Base-by-base conservation (phyloP, 306 rosid species). In the Pachyrhizus erosus region DNA sequence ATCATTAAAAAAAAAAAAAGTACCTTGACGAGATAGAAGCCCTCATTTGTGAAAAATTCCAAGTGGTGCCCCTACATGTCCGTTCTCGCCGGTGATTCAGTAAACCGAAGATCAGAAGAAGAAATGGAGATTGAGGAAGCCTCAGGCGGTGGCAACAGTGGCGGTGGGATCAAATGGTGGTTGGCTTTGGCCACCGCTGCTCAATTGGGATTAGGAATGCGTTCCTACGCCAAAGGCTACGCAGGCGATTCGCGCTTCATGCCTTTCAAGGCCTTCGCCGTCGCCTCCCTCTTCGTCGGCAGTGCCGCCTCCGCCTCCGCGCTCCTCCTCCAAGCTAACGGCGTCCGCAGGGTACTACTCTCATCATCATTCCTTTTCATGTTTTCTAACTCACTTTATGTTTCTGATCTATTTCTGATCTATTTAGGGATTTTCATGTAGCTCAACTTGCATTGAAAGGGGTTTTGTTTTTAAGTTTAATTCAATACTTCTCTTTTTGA, bases 271-370 rank as follows among this genome's bases (percentile, higher is more conserved):
- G 98, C 99, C 77, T 93, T 89, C 75, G 86, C 84, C 62, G 93
- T 95, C 62, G 99, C 98, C 18, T 93, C 99, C 64, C 98, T 95
- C 85, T 87, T 91, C 84, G 86, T 95, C 64, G 90, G 97, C 29
- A 84, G 87, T 34, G 80, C 86, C 20, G 93, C 98, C 86, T 88
- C 97, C 21, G 89, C 97, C 40, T 69, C 92, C 85, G 5, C 88
- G 9, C 80, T 92, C 11, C 68, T 77, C 77, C 89, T 95, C 75
- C 90, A 87, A 24, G 66, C 89, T 26, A 85, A 87, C 23, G 93
- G 92, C 43, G 87, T 95, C 76, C 87, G 81, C 82, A 82, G 87
- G 92, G 99, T 93, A 55, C 54, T 57, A 13, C 51, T 45, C 0
- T 71, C 33, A 0, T 23, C 12, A 15, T 18, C 20, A n/a, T 71